Evolutionary conservation across 176 grass and related monocot genomes (phyloP).

Genomic region (Rhynchospora pubera): DNA sequence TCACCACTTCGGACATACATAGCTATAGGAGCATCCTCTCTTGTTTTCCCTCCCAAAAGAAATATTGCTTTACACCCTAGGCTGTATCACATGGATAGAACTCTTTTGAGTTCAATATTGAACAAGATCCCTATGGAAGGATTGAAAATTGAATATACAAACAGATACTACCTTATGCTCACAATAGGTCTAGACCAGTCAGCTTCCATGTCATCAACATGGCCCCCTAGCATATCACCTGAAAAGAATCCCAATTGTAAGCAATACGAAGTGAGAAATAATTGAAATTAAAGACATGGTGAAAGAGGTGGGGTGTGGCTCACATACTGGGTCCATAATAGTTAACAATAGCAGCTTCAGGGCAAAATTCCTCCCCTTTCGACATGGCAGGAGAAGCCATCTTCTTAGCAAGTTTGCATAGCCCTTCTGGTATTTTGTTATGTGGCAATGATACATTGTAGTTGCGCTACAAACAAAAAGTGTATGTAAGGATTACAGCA

Average conservation of each 20-base stretch:
- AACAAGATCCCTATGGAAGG: too few species aligned
- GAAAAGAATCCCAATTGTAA: neutral
- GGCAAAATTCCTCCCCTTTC: slow-evolving; percentile 46
- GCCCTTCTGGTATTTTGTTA: slow-evolving; percentile 61
- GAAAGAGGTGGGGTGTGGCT: neutral
- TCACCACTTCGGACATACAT: slow-evolving; percentile 75
- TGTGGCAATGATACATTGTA: slow-evolving; percentile 75
- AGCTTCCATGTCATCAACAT: slow-evolving; percentile 95
- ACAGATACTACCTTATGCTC: slow-evolving; percentile 57
- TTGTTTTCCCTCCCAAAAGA: slow-evolving; percentile 76
- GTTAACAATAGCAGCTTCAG: slow-evolving; percentile 90
- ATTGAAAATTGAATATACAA: too few species aligned
- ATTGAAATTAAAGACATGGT: neutral
- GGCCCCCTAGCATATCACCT: slow-evolving; percentile 95
- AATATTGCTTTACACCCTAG: slow-evolving; percentile 85
- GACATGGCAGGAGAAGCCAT: slow-evolving; percentile 70
- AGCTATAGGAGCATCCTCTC: slow-evolving; percentile 62
- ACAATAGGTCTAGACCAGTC: slow-evolving; percentile 94
- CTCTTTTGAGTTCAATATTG: neutral
- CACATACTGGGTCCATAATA: slow-evolving; percentile 90
- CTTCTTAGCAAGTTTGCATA: slow-evolving; percentile 57
- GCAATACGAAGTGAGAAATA: neutral
- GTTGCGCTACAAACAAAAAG: slow-evolving; percentile 51
- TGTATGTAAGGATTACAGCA: neutral
- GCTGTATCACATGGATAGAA: slow-evolving; percentile 9